Percentiles rank a stretch among this genome's conserved stretches.
phyloP scores from a whole-genome alignment of 2,329 filamentous ascomycete genomes.

The Aspergillus pseudonomiae region DNA sequence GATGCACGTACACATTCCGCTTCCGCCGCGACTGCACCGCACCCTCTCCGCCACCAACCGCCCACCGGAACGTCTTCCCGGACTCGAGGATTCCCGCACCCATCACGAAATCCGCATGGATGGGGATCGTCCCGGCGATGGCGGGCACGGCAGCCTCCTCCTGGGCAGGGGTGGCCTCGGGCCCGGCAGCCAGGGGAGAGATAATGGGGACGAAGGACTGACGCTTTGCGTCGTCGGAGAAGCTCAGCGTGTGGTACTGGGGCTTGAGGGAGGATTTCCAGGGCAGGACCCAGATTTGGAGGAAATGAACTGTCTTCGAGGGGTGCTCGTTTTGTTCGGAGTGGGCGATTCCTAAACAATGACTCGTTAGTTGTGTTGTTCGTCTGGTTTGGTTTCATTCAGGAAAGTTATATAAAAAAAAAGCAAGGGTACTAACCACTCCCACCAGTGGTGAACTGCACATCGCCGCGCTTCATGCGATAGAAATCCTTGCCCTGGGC shows the following conservation, averaged over 20 bases:
- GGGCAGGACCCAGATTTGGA: slow-evolving; percentile 86
- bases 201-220: slow-evolving; percentile 74
- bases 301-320: slow-evolving; percentile 71
- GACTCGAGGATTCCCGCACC: slow-evolving; percentile 73
- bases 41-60: slow-evolving; percentile 59
- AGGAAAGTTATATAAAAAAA: no score
- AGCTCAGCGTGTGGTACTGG: slow-evolving; percentile 74
- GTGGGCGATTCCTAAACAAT: slow-evolving; percentile 70
- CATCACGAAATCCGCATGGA: slow-evolving; percentile 85
- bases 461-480: slow-evolving; percentile 75
- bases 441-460: slow-evolving; percentile 89
- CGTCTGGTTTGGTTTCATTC: no score
- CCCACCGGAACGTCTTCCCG: slow-evolving; percentile 69
- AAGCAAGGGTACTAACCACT: slow-evolving; percentile 54
- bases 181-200: slow-evolving; percentile 71
- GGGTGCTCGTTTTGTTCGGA: slow-evolving; percentile 77
- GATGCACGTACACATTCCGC: slow-evolving; percentile 76
- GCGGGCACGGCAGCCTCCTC: slow-evolving; percentile 66
- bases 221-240: slow-evolving; percentile 72
- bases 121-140: slow-evolving; percentile 71
- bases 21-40: slow-evolving; percentile 42
- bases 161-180: slow-evolving; percentile 61
- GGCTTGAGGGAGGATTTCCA: slow-evolving; percentile 74
- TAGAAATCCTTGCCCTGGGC: slow-evolving; percentile 65
- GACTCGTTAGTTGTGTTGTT: no score